phyloP scores from a whole-genome alignment of 345 rosid genomes.

The Pistacia vera region DNA sequence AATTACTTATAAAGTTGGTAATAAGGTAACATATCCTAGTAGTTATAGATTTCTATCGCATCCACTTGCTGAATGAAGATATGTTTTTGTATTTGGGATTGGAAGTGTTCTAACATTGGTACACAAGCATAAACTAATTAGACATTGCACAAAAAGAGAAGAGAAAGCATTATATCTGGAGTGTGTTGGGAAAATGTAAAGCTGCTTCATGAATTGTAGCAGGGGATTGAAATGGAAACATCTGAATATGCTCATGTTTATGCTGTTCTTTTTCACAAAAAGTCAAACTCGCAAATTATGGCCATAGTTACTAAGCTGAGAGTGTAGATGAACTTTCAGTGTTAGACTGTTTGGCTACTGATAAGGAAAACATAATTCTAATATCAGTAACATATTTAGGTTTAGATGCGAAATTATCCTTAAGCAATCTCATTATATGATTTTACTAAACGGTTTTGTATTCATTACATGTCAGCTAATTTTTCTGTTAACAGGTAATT shows the following conservation, averaged over 20 bases:
- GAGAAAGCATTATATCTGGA: not conserved
- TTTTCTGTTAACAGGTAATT: constrained; percentile 58
- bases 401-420: not conserved
- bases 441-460: not conserved
- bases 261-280: not conserved
- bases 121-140: not conserved
- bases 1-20: constrained; percentile 71
- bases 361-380: not conserved
- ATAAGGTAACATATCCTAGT: constrained; percentile 52
- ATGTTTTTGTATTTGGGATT: not conserved
- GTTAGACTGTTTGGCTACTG: not conserved
- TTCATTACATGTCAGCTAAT: constrained; percentile 15
- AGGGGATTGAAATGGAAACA: not conserved
- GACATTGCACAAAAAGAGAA: constrained; percentile 2
- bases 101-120: not conserved
- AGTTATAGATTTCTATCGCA: not conserved
- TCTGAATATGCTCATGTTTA: not conserved
- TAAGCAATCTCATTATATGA: not conserved
- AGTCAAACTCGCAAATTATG: not conserved
- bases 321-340: not conserved
- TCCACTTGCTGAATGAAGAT: not conserved
- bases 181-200: not conserved
- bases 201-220: not conserved
- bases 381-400: not conserved
- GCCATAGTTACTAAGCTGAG: not conserved